Evolutionary conservation across 257 asterid genomes (phyloP), one percentile per base, ranked within the genome.

Genomic region (Pogostemon cablin): DNA sequence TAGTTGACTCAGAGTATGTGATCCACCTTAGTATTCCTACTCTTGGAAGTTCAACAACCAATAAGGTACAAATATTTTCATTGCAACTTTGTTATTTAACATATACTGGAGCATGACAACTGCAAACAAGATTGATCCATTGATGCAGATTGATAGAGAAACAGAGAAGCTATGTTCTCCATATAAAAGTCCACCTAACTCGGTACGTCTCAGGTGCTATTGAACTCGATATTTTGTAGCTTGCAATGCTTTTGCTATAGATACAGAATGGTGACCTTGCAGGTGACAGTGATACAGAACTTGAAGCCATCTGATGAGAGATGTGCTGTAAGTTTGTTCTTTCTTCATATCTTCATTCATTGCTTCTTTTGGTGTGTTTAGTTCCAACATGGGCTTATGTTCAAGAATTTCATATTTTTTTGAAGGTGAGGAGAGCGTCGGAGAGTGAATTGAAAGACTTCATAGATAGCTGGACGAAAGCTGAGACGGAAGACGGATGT

Each of bases 1-100:
- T 88, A 20, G 88, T 90, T 25, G 95, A 90, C 82, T 83, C 95
- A 0, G 93, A 90, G 79, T 90, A 86, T 65, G 32, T 90, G 54
- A 72, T 86, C 72, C 95, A 88, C 79, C 72, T 76, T 42, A 93
- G 91, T 35, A 62, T 88, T 76, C 95, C 93, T 35, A 88, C 91
- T 12, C 87, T 90, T 17, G 91, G 95, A 57, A 93, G 95, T 62
- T 74, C 92, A 71, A 59, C 77, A 5, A 80, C 11, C 64, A 69
- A 63, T 35, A 72, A 81, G 90, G 96, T 88, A 68, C 9, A 72
- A 8, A 50, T 48, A 60, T 11, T 62, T 35, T 5, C 43, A 0
- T 20, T 25, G 32, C 32, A 25, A 25, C 32, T 25, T 25, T 25
- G 32, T 25, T 25, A 25, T 25, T 25, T 25, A 25, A 25, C 32